phyloP scores from a whole-genome alignment of 345 rosid species.

The Brassica rapa region DNA sequence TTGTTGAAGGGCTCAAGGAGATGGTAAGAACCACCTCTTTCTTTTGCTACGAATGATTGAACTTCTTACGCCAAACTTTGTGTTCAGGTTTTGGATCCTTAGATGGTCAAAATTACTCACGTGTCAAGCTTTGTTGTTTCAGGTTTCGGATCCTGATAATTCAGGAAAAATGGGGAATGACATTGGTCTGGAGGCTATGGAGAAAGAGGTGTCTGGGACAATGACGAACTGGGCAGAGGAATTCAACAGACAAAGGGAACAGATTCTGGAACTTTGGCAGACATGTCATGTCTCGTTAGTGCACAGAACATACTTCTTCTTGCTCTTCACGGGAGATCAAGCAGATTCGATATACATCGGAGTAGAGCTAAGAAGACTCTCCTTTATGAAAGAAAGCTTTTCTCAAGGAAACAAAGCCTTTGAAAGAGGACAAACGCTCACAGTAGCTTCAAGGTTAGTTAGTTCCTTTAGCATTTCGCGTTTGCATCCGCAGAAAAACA shows the following conservation, averaged over 20 bases:
- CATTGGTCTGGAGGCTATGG: slow-evolving; percentile 63
- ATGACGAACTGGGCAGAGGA: slow-evolving; percentile 61
- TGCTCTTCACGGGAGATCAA: slow-evolving; percentile 93
- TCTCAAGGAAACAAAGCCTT: slow-evolving; percentile 59
- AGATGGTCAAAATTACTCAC: slow-evolving; percentile 21
- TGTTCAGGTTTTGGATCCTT: neutral
- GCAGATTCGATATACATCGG: slow-evolving; percentile 88
- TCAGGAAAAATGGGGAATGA: slow-evolving; percentile 55
- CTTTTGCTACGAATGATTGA: slow-evolving; percentile 21
- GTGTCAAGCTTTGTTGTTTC: slow-evolving; percentile 27
- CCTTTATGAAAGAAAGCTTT: slow-evolving; percentile 79
- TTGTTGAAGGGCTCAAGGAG: slow-evolving; percentile 82
- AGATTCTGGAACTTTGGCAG: slow-evolving; percentile 83
- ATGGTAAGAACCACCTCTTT: slow-evolving; percentile 49
- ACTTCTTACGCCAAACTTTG: slow-evolving; percentile 28
- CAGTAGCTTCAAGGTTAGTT: slow-evolving; percentile 79
- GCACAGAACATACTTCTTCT: slow-evolving; percentile 91
- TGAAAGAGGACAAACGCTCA: slow-evolving; percentile 59
- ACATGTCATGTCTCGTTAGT: slow-evolving; percentile 78
- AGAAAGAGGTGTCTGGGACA: slow-evolving; percentile 42
- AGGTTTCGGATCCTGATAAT: slow-evolving; percentile 38
- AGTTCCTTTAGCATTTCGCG: slow-evolving; percentile 13
- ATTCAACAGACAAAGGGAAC: slow-evolving; percentile 65
- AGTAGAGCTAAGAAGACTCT: slow-evolving; percentile 88
- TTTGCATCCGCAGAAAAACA: neutral